These are phyloP conservation scores for Zygosaccharomyces pseudorouxii DNA, from an alignment of 805 yeast species.

Conservation along the genomic window DNA sequence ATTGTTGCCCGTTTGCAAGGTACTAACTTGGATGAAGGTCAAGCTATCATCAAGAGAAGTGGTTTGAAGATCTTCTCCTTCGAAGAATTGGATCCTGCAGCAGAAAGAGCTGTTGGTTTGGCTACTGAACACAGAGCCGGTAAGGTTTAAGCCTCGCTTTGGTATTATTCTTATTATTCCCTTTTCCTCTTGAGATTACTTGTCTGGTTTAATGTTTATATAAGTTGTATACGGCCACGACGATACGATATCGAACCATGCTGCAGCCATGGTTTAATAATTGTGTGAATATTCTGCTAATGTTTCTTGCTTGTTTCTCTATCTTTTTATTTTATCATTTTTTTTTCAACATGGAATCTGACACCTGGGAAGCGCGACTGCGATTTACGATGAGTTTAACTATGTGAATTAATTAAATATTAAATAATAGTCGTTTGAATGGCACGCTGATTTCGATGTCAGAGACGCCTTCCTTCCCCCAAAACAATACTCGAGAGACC, in stretches of 20 bases:
- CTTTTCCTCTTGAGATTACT: background rate
- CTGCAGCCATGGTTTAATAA: background rate
- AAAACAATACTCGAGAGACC: background rate
- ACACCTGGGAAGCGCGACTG: background rate
- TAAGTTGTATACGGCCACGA: background rate
- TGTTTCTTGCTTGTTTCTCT: background rate
- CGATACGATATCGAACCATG: background rate
- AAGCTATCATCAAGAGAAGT: conserved; percentile 75
- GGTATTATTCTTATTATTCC: background rate
- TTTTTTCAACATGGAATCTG: background rate
- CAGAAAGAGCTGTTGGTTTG: conserved; percentile 86
- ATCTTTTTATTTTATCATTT: background rate
- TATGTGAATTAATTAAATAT: too few species aligned
- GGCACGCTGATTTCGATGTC: background rate
- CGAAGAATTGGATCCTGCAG: conserved; percentile 95
- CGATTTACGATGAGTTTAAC: background rate
- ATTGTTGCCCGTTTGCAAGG: conserved; percentile 98
- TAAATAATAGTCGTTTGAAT: background rate
- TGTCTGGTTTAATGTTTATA: background rate
- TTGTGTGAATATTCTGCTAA: background rate
- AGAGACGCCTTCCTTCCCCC: background rate
- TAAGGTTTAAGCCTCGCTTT: background rate
- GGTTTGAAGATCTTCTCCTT: conserved; percentile 90
- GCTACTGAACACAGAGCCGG: conserved; percentile 32
- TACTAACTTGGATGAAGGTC: conserved; percentile 88